A percentile compares a stretch with the other conserved stretches of the same genome.
These are phyloP conservation scores for Eragrostis tef DNA, from an alignment of 202 grass and related monocot species.

Conservation along the genomic window DNA sequence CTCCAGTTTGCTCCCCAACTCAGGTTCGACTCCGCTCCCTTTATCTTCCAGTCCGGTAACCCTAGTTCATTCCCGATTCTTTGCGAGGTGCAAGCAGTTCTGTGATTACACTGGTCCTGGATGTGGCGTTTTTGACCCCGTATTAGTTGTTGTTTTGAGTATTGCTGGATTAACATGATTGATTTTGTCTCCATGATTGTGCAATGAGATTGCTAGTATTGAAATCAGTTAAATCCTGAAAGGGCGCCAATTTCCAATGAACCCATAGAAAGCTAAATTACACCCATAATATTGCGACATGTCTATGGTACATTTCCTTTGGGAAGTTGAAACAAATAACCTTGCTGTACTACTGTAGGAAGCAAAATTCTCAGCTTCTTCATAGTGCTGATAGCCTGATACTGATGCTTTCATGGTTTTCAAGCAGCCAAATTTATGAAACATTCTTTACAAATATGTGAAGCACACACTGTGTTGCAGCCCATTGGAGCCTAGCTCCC, in stretches of 20 bases:
- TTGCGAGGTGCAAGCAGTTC: neutral
- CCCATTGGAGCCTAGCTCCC: neutral
- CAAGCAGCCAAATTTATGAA: neutral
- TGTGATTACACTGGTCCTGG: neutral
- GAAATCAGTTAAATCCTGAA: neutral
- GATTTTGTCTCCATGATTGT: constrained; percentile 3
- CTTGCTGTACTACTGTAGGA: neutral
- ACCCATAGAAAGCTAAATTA: neutral
- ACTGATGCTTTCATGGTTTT: neutral
- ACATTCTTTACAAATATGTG: neutral
- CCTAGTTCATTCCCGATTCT: neutral
- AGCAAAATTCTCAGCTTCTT: neutral
- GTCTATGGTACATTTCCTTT: neutral
- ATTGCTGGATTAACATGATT: neutral
- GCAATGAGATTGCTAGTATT: neutral
- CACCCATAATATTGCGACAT: neutral
- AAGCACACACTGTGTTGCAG: neutral
- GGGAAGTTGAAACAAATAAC: neutral
- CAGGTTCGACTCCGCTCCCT: neutral
- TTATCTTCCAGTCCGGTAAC: constrained; percentile 9
- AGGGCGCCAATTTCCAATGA: neutral
- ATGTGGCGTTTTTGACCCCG: neutral
- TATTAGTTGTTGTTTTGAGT: neutral
- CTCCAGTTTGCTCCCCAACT: neutral
- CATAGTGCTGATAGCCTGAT: no score